phyloP scores from a whole-genome alignment of 768 basidiomycete genomes.

The Agrocybe chaxingu region DNA sequence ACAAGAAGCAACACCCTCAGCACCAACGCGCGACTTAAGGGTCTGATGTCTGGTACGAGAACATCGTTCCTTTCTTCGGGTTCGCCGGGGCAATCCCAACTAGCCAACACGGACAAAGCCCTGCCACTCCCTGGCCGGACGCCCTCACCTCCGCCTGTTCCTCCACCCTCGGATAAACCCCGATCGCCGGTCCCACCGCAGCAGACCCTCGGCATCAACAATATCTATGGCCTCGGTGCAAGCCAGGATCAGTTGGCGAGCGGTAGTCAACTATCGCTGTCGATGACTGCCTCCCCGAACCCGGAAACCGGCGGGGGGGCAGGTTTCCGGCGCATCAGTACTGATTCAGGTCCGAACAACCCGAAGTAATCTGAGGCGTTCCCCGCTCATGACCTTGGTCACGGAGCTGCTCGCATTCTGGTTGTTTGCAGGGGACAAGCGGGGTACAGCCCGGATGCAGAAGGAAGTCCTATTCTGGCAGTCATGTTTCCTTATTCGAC shows the following conservation, averaged over 20 bases:
- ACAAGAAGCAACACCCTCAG: constrained; percentile 35
- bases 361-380: background rate
- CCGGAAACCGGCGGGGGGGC: constrained; percentile 6
- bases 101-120: constrained; percentile 22
- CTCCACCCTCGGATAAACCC: constrained; percentile 22
- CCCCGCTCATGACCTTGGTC: too few species aligned
- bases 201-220: constrained; percentile 2
- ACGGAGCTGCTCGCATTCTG: too few species aligned
- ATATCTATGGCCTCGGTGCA: constrained; percentile 3
- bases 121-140: constrained; percentile 19
- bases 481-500: too few species aligned
- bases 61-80: background rate
- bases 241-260: constrained; percentile 12
- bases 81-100: constrained; percentile 29
- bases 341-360: background rate
- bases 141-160: constrained; percentile 21
- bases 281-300: constrained; percentile 16
- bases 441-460: too few species aligned
- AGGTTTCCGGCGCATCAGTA: background rate
- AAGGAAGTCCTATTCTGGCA: too few species aligned
- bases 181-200: constrained; percentile 10
- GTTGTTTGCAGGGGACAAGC: too few species aligned
- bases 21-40: constrained; percentile 48
- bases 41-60: constrained; percentile 35
- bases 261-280: constrained; percentile 12